Percentiles rank a stretch among this genome's conserved stretches.
Conservation (phyloP, 139 green algal genomes). For the Haematococcus sp. region DNA sequence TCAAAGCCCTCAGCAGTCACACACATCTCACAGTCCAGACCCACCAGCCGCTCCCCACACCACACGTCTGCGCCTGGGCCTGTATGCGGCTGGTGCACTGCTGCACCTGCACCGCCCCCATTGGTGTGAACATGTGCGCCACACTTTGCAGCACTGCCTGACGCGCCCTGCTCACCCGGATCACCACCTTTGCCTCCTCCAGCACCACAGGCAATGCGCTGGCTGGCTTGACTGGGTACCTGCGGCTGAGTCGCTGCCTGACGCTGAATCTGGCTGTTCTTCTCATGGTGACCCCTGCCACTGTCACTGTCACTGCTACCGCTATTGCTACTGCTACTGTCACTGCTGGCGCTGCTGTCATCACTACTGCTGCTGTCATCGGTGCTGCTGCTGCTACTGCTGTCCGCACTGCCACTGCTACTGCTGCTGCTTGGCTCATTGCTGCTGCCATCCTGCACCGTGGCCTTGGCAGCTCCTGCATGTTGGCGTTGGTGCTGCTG, state of each 20-base stretch:
- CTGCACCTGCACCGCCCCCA: slow-evolving; percentile 5
- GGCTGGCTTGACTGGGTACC: no score
- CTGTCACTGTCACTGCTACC: background rate
- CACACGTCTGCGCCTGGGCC: background rate
- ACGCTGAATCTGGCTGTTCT: background rate
- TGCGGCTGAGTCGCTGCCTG: no score
- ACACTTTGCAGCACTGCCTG: no score
- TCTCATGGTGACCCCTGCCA: background rate
- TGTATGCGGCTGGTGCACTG: background rate
- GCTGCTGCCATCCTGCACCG: background rate
- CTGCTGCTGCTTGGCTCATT: background rate
- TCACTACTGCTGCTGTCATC: background rate
- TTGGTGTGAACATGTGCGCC: background rate
- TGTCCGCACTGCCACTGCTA: background rate
- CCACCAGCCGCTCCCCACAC: slow-evolving; percentile 49
- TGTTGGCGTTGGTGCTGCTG: no score
- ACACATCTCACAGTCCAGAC: slow-evolving; percentile 89
- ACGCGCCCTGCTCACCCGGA: no score
- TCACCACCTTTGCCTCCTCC: no score
- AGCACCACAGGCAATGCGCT: no score
- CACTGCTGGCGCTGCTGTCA: slow-evolving; percentile 14
- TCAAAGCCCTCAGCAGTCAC: slow-evolving; percentile 67
- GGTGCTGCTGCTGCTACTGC: slow-evolving; percentile 6
- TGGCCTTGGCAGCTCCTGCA: background rate
- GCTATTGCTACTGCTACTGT: background rate